phyloP scores from a whole-genome alignment of 2,329 filamentous ascomycete species.

The Sclerotinia trifoliorum region DNA sequence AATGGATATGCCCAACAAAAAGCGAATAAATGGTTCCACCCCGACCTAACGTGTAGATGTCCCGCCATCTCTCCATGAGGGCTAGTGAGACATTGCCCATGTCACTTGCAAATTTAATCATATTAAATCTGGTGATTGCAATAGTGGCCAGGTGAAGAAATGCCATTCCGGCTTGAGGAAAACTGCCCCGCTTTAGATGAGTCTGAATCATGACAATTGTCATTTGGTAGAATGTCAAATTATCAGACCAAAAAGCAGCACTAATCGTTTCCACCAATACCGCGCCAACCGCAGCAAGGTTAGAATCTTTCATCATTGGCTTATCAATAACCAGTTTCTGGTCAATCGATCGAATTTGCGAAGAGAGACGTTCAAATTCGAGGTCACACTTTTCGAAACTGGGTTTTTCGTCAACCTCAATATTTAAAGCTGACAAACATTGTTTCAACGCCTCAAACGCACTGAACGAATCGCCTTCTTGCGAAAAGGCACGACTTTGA shows the following conservation, averaged over 20 bases:
- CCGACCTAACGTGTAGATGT: conserved; percentile 64
- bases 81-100: conserved; percentile 62
- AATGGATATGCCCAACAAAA: conserved; percentile 69
- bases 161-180: conserved; percentile 66
- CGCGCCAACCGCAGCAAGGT: conserved; percentile 63
- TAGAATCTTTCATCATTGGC: conserved; percentile 49
- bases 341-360: conserved; percentile 59
- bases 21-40: conserved; percentile 67
- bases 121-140: conserved; percentile 66
- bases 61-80: conserved; percentile 61
- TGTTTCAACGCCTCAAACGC: conserved; percentile 70
- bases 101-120: conserved; percentile 65
- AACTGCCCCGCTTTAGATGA: conserved; percentile 62
- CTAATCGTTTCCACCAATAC: conserved; percentile 68
- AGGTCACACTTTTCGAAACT: conserved; percentile 75
- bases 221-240: conserved; percentile 69
- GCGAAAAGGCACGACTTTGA: conserved; percentile 73
- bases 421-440: conserved; percentile 67
- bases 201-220: conserved; percentile 65
- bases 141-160: conserved; percentile 69
- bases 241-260: conserved; percentile 72
- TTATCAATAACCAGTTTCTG: conserved; percentile 47
- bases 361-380: conserved; percentile 65
- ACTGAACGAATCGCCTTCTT: conserved; percentile 67
- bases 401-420: conserved; percentile 63